Conservation (phyloP, 2,329 filamentous ascomycete genomes). For the Penicillium sp. region DNA sequence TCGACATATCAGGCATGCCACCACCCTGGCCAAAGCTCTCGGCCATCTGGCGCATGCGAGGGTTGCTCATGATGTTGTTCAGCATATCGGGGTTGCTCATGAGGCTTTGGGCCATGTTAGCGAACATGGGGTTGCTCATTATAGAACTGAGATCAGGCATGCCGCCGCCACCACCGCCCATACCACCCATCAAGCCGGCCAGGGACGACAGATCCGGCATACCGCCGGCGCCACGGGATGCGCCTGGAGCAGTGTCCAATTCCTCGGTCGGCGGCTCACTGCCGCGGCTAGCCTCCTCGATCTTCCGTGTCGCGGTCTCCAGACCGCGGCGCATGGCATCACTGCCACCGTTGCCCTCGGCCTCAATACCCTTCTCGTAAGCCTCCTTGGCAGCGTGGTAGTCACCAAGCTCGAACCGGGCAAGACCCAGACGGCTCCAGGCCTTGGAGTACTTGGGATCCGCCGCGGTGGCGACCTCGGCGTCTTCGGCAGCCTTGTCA, state of each 20-base stretch:
- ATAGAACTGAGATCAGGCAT: slow-evolving; percentile 84
- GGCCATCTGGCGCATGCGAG: slow-evolving; percentile 80
- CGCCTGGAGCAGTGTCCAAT: slow-evolving; percentile 48
- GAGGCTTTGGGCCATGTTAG: slow-evolving; percentile 91
- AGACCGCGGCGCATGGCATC: slow-evolving; percentile 97
- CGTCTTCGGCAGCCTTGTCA: slow-evolving; percentile 76
- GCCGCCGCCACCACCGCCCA: slow-evolving; percentile 49
- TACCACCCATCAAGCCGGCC: slow-evolving; percentile 64
- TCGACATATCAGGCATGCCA: slow-evolving; percentile 82
- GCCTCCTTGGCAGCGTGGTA: slow-evolving; percentile 90
- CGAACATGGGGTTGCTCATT: slow-evolving; percentile 98
- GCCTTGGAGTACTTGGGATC: slow-evolving; percentile 96
- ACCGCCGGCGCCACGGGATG: slow-evolving; percentile 49
- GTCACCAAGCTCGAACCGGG: slow-evolving; percentile 86
- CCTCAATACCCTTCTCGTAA: slow-evolving; percentile 86
- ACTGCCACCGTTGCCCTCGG: slow-evolving; percentile 88
- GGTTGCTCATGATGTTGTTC: slow-evolving; percentile 91
- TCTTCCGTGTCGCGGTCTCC: slow-evolving; percentile 84
- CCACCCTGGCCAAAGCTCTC: slow-evolving; percentile 67
- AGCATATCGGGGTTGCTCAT: slow-evolving; percentile 96
- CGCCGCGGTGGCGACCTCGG: slow-evolving; percentile 79
- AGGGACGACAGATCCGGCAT: slow-evolving; percentile 68
- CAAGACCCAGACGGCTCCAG: slow-evolving; percentile 89
- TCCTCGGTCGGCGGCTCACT: slow-evolving; percentile 49
- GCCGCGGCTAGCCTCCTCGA: slow-evolving; percentile 69